Conservation (phyloP, 2,329 filamentous ascomycete genomes). For the Thelonectria discophora region DNA sequence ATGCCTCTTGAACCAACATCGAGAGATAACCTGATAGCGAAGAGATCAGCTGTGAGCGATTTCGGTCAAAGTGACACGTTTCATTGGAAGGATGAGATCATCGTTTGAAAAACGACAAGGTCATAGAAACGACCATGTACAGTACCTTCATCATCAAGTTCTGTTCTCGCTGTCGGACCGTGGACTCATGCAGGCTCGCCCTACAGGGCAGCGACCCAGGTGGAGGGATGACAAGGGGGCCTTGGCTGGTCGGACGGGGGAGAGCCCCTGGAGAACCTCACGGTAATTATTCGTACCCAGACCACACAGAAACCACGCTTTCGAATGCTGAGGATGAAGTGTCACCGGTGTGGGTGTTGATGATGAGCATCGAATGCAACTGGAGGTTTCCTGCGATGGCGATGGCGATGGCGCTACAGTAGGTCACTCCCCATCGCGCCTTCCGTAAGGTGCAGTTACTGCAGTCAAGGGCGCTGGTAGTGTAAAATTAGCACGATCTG, state of each 20-base stretch:
- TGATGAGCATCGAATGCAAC: not conserved
- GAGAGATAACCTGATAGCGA: not conserved
- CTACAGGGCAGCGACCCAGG: slow-evolving; percentile 10
- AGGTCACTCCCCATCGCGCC: not conserved
- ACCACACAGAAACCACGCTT: slow-evolving; percentile 13
- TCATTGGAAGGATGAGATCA: slow-evolving; percentile 6
- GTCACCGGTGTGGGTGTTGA: not conserved
- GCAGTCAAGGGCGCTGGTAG: not conserved
- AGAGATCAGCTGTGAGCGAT: not conserved
- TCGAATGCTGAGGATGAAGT: not conserved
- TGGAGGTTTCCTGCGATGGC: too few relatives aligned
- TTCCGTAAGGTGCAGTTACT: not conserved
- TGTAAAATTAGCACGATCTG: slow-evolving; percentile 16
- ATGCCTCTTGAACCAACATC: slow-evolving; percentile 1
- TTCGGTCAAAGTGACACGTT: not conserved
- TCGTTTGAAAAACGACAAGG: not conserved
- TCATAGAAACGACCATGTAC: not conserved
- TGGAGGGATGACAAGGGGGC: slow-evolving; percentile 12
- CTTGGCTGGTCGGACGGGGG: slow-evolving; percentile 10
- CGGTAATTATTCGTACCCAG: slow-evolving; percentile 7
- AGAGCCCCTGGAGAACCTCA: slow-evolving; percentile 13
- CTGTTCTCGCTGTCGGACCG: too few relatives aligned
- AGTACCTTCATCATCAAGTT: not conserved
- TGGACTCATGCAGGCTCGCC: slow-evolving; percentile 10
- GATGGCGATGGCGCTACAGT: not conserved